Conservation (phyloP, 129 eudicot species). For the Apium graveolens region DNA sequence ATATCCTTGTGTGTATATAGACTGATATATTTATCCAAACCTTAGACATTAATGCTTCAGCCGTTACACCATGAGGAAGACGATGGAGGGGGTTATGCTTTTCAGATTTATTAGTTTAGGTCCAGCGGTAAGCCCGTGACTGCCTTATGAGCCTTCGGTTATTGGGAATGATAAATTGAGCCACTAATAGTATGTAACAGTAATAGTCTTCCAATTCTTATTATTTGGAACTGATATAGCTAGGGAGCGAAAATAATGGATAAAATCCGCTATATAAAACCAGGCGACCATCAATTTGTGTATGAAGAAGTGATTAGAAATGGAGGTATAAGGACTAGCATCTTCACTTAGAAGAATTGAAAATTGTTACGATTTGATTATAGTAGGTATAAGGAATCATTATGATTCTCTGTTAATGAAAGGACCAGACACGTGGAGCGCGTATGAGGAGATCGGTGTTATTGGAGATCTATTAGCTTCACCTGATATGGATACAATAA, state of each 20-base stretch:
- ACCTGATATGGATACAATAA: conserved; percentile 20
- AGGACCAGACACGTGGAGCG: conserved; percentile 35
- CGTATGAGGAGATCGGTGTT: conserved; percentile 39
- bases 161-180: too few species aligned
- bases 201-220: conserved; percentile 29
- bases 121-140: too few species aligned
- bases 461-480: conserved; percentile 36
- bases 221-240: conserved; percentile 18
- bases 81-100: too few species aligned
- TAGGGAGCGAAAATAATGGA: conserved; percentile 25
- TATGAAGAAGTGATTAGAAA: conserved; percentile 30
- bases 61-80: too few species aligned
- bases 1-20: too few species aligned
- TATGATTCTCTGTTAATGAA: conserved; percentile 13
- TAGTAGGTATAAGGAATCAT: conserved; percentile 34
- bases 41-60: too few species aligned
- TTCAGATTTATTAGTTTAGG: too few species aligned
- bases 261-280: conserved; percentile 10
- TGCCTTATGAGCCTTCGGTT: too few species aligned
- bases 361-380: conserved; percentile 21
- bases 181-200: conserved; percentile 9
- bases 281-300: conserved; percentile 15
- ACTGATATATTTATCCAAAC: too few species aligned
- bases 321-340: conserved; percentile 27
- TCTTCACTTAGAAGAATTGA: conserved; percentile 7